Conservation (phyloP, 352 stramenopile genomes). For the Aphanomyces euteiches region DNA sequence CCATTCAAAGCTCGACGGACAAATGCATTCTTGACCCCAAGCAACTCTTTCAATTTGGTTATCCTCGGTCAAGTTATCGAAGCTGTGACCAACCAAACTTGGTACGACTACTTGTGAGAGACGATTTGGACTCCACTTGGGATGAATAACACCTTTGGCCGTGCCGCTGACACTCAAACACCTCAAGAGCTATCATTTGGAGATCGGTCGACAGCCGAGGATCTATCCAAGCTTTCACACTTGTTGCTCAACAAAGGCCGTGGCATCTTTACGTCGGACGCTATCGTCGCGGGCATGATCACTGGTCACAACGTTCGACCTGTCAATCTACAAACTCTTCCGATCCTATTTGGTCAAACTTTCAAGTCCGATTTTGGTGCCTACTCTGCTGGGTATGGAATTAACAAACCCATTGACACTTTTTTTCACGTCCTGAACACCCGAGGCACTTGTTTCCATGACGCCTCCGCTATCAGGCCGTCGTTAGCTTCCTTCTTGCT, state of each 20-base stretch:
- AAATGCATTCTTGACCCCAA: too few species aligned
- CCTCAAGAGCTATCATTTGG: conserved; percentile 39
- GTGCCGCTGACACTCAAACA: conserved; percentile 33
- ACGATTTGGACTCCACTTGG: conserved; percentile 51
- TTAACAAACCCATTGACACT: conserved; percentile 52
- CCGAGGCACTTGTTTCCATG: too few species aligned
- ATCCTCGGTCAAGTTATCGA: conserved; percentile 60
- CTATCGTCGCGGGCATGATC: conserved; percentile 50
- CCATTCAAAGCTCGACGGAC: too few species aligned
- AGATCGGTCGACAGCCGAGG: conserved; percentile 51
- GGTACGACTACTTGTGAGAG: conserved; percentile 48
- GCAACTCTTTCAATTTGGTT: too few species aligned
- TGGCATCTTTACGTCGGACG: conserved; percentile 39
- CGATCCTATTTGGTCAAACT: conserved; percentile 41
- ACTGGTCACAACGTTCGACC: conserved; percentile 33
- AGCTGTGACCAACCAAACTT: conserved; percentile 41
- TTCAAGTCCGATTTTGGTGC: conserved; percentile 47
- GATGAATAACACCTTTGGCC: conserved; percentile 55
- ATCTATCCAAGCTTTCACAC: conserved; percentile 50
- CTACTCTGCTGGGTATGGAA: conserved; percentile 56
- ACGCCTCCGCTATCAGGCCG: too few species aligned
- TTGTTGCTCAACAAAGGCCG: conserved; percentile 58
- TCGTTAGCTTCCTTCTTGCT: too few species aligned
- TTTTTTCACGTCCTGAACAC: too few species aligned
- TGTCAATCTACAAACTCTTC: not conserved